These are phyloP conservation scores for Vaccinium macrocarpon DNA, from an alignment of 148 eudicot species.

Conservation along the genomic window DNA sequence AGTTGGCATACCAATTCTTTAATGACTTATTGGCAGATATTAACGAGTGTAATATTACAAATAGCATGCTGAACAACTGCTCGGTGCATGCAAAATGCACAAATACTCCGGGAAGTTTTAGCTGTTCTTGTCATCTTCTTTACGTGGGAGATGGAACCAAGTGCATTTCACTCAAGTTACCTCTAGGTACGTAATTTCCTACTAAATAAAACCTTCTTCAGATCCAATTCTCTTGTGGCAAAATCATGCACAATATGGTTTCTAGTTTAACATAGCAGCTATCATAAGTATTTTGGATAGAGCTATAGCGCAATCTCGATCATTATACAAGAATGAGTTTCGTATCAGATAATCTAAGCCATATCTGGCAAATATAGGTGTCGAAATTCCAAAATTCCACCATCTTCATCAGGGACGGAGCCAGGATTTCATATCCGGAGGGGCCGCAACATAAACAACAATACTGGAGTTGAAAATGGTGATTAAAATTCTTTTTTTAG, in stretches of 20 bases:
- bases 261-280: not conserved
- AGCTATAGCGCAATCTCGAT: too few relatives aligned
- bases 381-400: too few relatives aligned
- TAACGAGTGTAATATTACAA: slow-evolving; percentile 9
- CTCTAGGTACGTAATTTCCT: slow-evolving; percentile 17
- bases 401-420: too few relatives aligned
- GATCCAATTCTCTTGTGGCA: not conserved
- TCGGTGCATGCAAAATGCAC: slow-evolving; percentile 9
- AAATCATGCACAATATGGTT: not conserved
- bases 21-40: slow-evolving; percentile 12
- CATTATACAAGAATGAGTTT: too few relatives aligned
- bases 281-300: too few relatives aligned
- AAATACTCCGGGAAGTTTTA: slow-evolving; percentile 18
- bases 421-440: too few relatives aligned
- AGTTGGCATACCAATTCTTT: not conserved
- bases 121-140: slow-evolving; percentile 15
- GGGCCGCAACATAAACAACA: too few relatives aligned
- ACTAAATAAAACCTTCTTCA: not conserved
- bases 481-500: too few relatives aligned
- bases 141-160: slow-evolving; percentile 26
- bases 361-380: too few relatives aligned
- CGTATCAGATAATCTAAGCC: too few relatives aligned
- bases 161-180: slow-evolving; percentile 13
- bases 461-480: too few relatives aligned
- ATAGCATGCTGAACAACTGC: slow-evolving; percentile 5